Conservation (phyloP, 805 yeast species). For the Torulaspora maleeae region DNA sequence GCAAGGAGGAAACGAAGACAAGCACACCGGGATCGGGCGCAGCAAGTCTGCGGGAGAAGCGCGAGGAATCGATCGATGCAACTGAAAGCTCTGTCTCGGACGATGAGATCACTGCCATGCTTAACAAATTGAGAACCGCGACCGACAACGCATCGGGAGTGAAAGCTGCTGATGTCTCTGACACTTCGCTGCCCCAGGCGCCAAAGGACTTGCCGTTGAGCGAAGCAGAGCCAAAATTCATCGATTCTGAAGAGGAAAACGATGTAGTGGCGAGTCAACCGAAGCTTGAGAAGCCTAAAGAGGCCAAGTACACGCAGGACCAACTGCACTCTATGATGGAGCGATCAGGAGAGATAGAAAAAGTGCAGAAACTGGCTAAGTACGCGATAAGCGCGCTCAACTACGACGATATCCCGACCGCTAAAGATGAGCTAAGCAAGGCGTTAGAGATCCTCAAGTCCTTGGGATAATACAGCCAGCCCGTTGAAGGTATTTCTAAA, state of each 20-base stretch:
- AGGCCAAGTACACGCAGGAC: slow-evolving; percentile 26
- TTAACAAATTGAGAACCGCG: slow-evolving; percentile 6
- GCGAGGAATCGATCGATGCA: neutral
- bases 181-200: slow-evolving; percentile 1
- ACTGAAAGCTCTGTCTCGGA: slow-evolving; percentile 4
- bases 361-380: slow-evolving; percentile 64
- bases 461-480: slow-evolving; percentile 3
- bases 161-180: slow-evolving; percentile 1
- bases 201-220: neutral
- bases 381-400: slow-evolving; percentile 76
- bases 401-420: slow-evolving; percentile 69
- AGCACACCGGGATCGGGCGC: neutral
- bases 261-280: neutral
- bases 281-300: neutral
- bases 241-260: slow-evolving; percentile 6
- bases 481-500: slow-evolving; percentile 16
- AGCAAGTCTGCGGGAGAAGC: neutral
- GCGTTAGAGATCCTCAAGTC: slow-evolving; percentile 37
- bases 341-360: slow-evolving; percentile 50
- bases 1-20: neutral
- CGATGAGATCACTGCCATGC: slow-evolving; percentile 9
- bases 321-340: slow-evolving; percentile 49
- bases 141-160: slow-evolving; percentile 4
- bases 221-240: slow-evolving; percentile 6
- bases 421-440: slow-evolving; percentile 52